Evolutionary conservation across 768 basidiomycete genomes (phyloP).

Genomic region (Lactarius quietus): DNA sequence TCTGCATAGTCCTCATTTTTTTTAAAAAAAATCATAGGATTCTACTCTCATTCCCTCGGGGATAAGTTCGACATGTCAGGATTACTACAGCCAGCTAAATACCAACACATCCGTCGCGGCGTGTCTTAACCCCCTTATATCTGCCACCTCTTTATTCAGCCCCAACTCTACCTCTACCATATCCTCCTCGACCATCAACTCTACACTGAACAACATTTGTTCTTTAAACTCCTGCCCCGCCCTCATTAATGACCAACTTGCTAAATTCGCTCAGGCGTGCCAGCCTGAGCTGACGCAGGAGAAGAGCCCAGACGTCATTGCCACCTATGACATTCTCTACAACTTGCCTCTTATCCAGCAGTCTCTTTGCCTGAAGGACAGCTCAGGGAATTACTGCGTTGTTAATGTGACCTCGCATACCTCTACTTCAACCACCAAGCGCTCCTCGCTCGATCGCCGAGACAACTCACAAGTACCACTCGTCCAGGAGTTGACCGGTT

Average conservation of each 20-base stretch:
- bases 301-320: conserved; percentile 48
- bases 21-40: conserved; percentile 23
- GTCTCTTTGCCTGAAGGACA: conserved; percentile 76
- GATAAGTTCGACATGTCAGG: conserved; percentile 51
- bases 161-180: conserved; percentile 41
- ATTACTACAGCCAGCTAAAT: conserved; percentile 64
- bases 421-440: conserved; percentile 29
- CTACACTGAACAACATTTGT: conserved; percentile 58
- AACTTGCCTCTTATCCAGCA: conserved; percentile 55
- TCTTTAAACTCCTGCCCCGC: conserved; percentile 49
- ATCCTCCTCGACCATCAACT: conserved; percentile 44
- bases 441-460: conserved; percentile 25
- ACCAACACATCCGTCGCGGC: conserved; percentile 48
- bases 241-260: conserved; percentile 57
- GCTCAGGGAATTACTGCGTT: conserved; percentile 66
- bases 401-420: conserved; percentile 40
- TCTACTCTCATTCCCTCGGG: conserved; percentile 62
- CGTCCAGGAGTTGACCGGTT: conserved; percentile 54
- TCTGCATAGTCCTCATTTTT: conserved; percentile 32
- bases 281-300: conserved; percentile 58
- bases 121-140: conserved; percentile 63
- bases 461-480: conserved; percentile 34
- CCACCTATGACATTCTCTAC: conserved; percentile 81
- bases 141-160: conserved; percentile 53
- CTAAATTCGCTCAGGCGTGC: conserved; percentile 71